Evolutionary conservation across 441 rosid genomes (phyloP).

Genomic region (Erodium trifolium): DNA sequence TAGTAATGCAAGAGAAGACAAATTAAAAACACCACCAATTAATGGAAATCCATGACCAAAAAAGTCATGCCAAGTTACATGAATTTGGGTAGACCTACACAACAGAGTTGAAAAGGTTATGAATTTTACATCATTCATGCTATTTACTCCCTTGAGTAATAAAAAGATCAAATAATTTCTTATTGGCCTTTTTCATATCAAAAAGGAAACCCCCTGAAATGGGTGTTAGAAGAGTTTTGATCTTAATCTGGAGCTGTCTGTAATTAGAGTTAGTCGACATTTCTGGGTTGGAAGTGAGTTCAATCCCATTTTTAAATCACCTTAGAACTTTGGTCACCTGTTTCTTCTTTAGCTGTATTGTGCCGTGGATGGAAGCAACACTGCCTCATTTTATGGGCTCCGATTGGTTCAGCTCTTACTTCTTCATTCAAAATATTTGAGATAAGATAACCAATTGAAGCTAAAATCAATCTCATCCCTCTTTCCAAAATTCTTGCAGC

Average conservation of each 20-base stretch:
- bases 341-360: background rate
- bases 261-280: background rate
- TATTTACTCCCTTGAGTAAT: background rate
- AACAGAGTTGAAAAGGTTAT: background rate
- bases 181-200: background rate
- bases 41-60: background rate
- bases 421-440: background rate
- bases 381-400: background rate
- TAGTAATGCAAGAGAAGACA: background rate
- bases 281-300: no score
- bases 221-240: background rate
- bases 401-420: background rate
- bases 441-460: conserved; percentile 13
- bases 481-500: conserved; percentile 13
- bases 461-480: conserved; percentile 23
- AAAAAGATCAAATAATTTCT: background rate
- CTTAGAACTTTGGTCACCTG: background rate
- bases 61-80: background rate
- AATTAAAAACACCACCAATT: background rate
- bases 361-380: background rate
- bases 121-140: background rate
- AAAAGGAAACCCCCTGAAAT: background rate
- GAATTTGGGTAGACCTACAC: background rate
- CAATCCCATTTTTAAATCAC: background rate
- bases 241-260: background rate